Evolutionary conservation across 2,329 filamentous ascomycete genomes (phyloP).

Genomic region (Exophiala phaeomuriformis): DNA sequence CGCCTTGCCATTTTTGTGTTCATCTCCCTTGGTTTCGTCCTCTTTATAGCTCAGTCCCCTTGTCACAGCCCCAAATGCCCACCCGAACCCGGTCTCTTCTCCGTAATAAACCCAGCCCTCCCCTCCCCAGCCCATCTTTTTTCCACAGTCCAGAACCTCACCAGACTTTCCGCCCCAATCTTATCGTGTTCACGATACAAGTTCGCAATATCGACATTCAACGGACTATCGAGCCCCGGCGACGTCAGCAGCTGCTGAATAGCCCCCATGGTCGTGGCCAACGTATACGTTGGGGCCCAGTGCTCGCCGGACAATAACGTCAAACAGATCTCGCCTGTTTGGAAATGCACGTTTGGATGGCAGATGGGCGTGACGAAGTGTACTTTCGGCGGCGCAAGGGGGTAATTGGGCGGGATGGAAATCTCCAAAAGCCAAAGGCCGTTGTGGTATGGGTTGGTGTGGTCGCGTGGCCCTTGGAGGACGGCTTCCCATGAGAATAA

Average conservation of each 20-base stretch:
- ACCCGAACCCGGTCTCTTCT: conserved; percentile 22
- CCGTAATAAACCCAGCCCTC: conserved; percentile 25
- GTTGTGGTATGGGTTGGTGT: conserved; percentile 35
- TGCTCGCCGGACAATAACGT: conserved; percentile 66
- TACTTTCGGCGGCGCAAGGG: conserved; percentile 67
- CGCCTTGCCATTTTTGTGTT: no score
- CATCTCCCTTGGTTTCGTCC: neutral
- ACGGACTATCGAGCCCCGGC: conserved; percentile 41
- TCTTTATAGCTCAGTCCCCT: neutral
- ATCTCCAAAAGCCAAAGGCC: conserved; percentile 82
- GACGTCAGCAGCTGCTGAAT: conserved; percentile 43
- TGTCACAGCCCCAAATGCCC: conserved; percentile 17
- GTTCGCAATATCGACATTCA: conserved; percentile 45
- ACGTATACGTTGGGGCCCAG: conserved; percentile 81
- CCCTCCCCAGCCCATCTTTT: conserved; percentile 39
- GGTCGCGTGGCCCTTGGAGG: conserved; percentile 47
- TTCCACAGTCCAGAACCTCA: conserved; percentile 43
- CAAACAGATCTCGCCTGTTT: conserved; percentile 85
- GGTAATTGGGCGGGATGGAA: conserved; percentile 68
- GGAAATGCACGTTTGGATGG: conserved; percentile 70
- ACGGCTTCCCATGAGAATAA: conserved; percentile 55
- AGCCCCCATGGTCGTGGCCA: conserved; percentile 46
- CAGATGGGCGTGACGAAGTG: conserved; percentile 76
- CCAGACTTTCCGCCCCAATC: conserved; percentile 40
- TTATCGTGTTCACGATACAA: conserved; percentile 41